phyloP scores from a whole-genome alignment of 805 yeast genomes.

The Wickerhamiella qilinensis region DNA sequence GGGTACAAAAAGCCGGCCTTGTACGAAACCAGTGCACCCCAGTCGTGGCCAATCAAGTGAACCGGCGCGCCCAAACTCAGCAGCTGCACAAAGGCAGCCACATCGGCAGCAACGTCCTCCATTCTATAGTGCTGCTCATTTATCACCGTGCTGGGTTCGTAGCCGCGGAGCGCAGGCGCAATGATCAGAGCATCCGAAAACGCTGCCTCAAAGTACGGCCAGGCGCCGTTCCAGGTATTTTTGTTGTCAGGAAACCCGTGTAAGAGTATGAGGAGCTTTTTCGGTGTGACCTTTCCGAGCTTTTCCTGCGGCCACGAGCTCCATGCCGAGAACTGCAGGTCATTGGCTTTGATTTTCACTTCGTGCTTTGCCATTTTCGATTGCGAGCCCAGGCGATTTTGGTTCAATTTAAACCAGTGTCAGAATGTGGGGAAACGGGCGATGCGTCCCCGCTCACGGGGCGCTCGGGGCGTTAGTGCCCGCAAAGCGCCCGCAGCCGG shows the following conservation, averaged over 20 bases:
- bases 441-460: too few relatives aligned
- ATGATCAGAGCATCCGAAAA: conserved; percentile 11
- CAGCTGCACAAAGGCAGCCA: conserved; percentile 7
- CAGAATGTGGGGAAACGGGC: too few relatives aligned
- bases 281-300: conserved; percentile 1
- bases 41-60: conserved; percentile 18
- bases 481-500: too few relatives aligned
- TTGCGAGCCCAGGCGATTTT: too few relatives aligned
- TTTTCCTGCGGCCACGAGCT: conserved; percentile 4
- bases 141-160: conserved; percentile 13
- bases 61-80: conserved; percentile 9
- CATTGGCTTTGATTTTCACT: conserved; percentile 3
- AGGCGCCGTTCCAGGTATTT: conserved; percentile 10
- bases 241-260: conserved; percentile 19
- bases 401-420: too few relatives aligned
- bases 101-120: conserved; percentile 11
- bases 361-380: conserved; percentile 3
- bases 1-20: conserved; percentile 11
- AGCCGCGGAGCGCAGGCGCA: conserved; percentile 16
- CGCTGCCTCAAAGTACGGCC: conserved; percentile 6
- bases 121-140: conserved; percentile 7
- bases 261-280: conserved; percentile 9
- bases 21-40: conserved; percentile 17
- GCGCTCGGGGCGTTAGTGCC: too few relatives aligned
- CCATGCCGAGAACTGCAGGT: conserved; percentile 5